Evolutionary conservation across 2,329 filamentous ascomycete species (phyloP), one percentile per base, ranked within the genome.

Genomic region (Pseudogymnoascus sp.): DNA sequence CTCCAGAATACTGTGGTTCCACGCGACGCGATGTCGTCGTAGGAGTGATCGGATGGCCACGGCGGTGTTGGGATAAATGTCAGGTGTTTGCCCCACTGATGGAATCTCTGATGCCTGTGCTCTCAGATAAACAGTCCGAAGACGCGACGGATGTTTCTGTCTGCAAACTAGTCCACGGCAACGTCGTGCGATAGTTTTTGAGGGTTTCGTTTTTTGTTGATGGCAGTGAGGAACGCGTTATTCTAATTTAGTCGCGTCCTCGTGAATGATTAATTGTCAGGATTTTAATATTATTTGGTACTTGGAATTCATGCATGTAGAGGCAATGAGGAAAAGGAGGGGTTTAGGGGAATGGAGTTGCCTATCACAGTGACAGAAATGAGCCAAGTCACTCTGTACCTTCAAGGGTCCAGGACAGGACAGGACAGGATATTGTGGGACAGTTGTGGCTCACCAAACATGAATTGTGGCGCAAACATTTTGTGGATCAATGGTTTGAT

Each of bases 311-410:
- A 54, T 54, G 47, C 47, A 32, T 9, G 11, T 4, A 32, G 28
- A 54, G 43, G n/a, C 47, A n/a, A 54, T 54, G 22, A 50, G 22
- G 30, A 30, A 14, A 32, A 54, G 47, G 47, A 32, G 47, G 47
- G 47, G 6, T 32, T 25, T 25, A 25, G 22, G 22, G 22, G 47
- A 30, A 18, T 54, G 9, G 47, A 50, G 16, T 34, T 54, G 47
- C 47, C 47, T 54, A 54, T 54, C 47, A 54, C 28, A 12, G 47
- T 54, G 47, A 54, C 47, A 54, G 47, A 54, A 54, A 54, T 54
- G 28, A 54, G 47, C 47, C 16, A 54, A 54, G 47, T 54, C 28
- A 54, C 25, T 28, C 28, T 7, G 28, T 54, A 54, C 47, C 16
- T 54, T 30, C 41, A 25, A 54, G 47, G 47, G 47, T 54, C 28